A percentile compares a stretch with the other conserved stretches of the same genome.
Conservation (phyloP, 805 yeast genomes). For the Nakazawaea wickerhamii region DNA sequence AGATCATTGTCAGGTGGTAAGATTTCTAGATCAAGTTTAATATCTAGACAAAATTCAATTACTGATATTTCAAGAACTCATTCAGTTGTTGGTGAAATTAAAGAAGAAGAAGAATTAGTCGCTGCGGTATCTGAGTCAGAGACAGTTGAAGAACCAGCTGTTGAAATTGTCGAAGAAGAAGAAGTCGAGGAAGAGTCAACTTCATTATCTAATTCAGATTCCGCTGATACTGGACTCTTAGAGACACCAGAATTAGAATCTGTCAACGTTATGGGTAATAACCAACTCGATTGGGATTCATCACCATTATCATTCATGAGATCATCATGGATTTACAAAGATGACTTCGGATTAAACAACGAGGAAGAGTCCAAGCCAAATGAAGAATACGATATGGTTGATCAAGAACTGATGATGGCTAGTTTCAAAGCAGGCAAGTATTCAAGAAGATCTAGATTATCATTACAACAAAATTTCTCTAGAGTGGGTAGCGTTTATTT, state of each 20-base stretch:
- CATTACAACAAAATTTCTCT: background rate
- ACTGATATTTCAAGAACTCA: constrained; percentile 9
- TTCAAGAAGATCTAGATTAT: constrained; percentile 21
- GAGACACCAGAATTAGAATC: background rate
- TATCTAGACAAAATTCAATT: background rate
- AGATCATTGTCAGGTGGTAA: constrained; percentile 3
- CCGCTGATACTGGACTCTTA: background rate
- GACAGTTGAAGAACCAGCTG: constrained; percentile 15
- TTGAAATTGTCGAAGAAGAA: constrained; percentile 11
- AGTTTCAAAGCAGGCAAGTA: constrained; percentile 22
- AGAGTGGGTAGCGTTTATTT: background rate
- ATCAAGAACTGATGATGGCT: constrained; percentile 9
- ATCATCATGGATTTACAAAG: constrained; percentile 9
- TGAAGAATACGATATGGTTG: background rate
- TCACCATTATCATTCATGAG: constrained; percentile 8
- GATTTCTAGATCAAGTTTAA: background rate
- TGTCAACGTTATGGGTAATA: background rate
- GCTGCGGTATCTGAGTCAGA: constrained; percentile 13
- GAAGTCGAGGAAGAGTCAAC: constrained; percentile 14
- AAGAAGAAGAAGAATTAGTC: constrained; percentile 1
- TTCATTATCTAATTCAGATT: background rate
- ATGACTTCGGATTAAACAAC: background rate
- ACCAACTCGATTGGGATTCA: background rate
- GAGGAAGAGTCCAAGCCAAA: background rate
- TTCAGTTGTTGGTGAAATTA: constrained; percentile 18